phyloP scores from a whole-genome alignment of 176 grass and related monocot species.

The Raddia guianensis region DNA sequence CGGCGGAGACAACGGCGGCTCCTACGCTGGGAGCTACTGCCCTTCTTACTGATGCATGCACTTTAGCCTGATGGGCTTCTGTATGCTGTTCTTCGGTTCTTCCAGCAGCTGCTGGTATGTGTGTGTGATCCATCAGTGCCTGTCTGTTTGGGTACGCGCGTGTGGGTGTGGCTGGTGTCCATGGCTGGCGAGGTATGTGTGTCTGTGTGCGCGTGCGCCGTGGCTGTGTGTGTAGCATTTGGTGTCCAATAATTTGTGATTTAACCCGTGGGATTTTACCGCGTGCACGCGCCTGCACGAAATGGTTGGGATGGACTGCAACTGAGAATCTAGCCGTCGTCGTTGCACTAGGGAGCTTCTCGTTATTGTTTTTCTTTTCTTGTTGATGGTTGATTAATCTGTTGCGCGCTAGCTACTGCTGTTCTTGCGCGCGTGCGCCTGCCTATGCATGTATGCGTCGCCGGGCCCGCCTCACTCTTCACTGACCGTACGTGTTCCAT shows the following conservation, averaged over 20 bases:
- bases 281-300: background rate
- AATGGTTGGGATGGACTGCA: background rate
- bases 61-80: too few species aligned
- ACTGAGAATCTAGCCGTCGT: background rate
- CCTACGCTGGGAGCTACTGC: background rate
- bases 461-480: background rate
- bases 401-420: too few species aligned
- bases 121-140: background rate
- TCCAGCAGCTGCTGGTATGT: too few species aligned
- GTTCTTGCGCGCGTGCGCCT: background rate
- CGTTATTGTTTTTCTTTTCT: background rate
- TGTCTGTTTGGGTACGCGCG: background rate
- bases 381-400: background rate
- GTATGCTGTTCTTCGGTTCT: too few species aligned
- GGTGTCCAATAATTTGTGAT: background rate
- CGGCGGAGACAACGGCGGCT: background rate
- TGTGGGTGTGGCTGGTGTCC: background rate
- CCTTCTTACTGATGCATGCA: background rate
- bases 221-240: background rate
- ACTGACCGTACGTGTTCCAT: background rate
- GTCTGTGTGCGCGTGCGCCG: background rate
- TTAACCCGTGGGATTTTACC: conserved; percentile 3
- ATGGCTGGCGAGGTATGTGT: too few species aligned
- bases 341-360: background rate
- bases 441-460: background rate